Conservation (phyloP, 768 basidiomycete genomes). For the Pleurotus tuber-regium region DNA sequence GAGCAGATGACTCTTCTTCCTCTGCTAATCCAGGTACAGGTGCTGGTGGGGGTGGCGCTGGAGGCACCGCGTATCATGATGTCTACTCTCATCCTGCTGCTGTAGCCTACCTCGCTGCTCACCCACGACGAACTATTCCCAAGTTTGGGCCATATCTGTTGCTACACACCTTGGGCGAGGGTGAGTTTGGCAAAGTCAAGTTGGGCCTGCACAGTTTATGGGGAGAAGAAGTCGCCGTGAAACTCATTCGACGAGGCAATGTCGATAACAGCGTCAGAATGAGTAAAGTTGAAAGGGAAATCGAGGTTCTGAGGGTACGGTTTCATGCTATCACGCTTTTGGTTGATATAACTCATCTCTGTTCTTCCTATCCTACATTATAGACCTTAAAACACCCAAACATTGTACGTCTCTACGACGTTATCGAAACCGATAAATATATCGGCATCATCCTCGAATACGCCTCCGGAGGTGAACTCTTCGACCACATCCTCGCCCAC, state of each 20-base stretch:
- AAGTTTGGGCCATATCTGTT: conserved; percentile 96
- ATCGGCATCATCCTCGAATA: conserved; percentile 99
- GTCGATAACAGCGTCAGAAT: conserved; percentile 84
- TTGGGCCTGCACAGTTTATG: conserved; percentile 91
- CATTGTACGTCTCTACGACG: conserved; percentile 96
- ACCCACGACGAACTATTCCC: conserved; percentile 83
- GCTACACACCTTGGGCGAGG: conserved; percentile 95
- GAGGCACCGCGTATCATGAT: conserved; percentile 56
- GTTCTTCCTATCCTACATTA: conserved; percentile 17
- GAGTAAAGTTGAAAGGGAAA: conserved; percentile 96
- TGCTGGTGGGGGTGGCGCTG: conserved; percentile 32
- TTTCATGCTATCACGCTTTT: conserved; percentile 10
- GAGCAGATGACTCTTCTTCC: conserved; percentile 2
- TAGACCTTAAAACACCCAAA: conserved; percentile 96
- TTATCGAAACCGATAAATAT: conserved; percentile 99
- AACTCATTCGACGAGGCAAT: conserved; percentile 91
- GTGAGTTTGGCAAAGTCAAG: conserved; percentile 98
- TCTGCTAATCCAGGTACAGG: too few species aligned
- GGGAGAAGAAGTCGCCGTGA: conserved; percentile 99
- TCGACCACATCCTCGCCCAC: conserved; percentile 98
- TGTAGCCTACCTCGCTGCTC: conserved; percentile 76
- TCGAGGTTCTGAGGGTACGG: conserved; percentile 90
- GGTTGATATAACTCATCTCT: conserved; percentile 5
- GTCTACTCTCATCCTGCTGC: conserved; percentile 86
- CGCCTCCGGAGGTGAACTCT: conserved; percentile 96